These are phyloP conservation scores for Hibiscus trionum DNA, from an alignment of 345 rosid genomes.

Conservation along the genomic window DNA sequence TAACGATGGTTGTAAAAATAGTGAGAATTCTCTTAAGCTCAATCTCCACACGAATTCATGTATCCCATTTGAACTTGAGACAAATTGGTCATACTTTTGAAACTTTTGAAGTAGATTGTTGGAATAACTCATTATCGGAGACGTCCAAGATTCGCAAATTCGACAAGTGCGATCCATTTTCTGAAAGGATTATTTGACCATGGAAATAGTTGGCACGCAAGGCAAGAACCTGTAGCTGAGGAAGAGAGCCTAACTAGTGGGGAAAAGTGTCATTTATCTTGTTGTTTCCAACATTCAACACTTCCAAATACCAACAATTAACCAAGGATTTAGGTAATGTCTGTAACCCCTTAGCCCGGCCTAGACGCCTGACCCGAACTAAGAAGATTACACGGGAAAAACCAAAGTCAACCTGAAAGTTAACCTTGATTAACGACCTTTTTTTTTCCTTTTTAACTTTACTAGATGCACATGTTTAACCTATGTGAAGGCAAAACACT, in stretches of 20 bases:
- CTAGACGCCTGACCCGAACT: too few species aligned
- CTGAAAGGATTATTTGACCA: background rate
- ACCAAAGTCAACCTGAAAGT: too few species aligned
- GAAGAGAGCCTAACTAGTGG: background rate
- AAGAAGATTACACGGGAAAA: too few species aligned
- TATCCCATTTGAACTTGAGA: background rate
- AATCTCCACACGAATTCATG: background rate
- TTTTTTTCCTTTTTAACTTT: too few species aligned
- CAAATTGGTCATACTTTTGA: background rate
- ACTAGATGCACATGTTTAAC: too few species aligned
- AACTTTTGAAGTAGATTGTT: background rate
- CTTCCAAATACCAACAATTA: background rate
- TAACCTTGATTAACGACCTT: too few species aligned
- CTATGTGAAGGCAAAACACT: too few species aligned
- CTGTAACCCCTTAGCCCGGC: too few species aligned
- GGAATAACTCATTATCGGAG: background rate
- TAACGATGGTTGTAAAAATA: conserved; percentile 14
- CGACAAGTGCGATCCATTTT: background rate
- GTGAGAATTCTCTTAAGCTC: conserved; percentile 2
- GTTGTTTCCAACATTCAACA: conserved; percentile 12
- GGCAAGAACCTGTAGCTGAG: background rate
- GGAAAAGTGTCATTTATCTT: background rate
- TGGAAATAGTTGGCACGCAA: background rate
- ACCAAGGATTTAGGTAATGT: conserved; percentile 9
- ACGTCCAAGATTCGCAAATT: background rate